Conservation (phyloP, 2,329 filamentous ascomycete species). For the Mycogone perniciosa region DNA sequence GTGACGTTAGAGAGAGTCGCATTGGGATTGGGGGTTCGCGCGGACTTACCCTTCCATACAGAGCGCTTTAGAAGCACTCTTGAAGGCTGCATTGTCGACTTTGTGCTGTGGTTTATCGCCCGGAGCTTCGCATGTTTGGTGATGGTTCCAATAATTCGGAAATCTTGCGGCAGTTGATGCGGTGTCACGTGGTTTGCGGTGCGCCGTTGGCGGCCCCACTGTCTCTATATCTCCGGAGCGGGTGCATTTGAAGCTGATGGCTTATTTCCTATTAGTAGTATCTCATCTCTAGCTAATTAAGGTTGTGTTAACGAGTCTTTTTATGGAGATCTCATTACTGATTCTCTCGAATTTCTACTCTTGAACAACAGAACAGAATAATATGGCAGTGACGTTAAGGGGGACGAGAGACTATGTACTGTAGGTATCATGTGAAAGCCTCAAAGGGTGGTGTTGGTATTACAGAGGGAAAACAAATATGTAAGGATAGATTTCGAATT, state of each 20-base stretch:
- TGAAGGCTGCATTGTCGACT: slow-evolving; percentile 58
- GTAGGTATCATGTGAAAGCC: too few species aligned
- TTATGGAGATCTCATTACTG: too few species aligned
- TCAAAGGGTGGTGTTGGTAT: too few species aligned
- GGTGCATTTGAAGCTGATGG: neutral
- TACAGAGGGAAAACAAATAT: too few species aligned
- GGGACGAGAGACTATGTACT: too few species aligned
- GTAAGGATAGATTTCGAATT: too few species aligned
- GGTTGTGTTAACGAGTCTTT: too few species aligned
- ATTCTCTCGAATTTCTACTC: too few species aligned
- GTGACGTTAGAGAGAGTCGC: slow-evolving; percentile 15
- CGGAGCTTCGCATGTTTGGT: neutral
- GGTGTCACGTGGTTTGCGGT: slow-evolving; percentile 5
- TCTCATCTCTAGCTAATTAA: too few species aligned
- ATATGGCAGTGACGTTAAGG: too few species aligned
- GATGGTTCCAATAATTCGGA: neutral
- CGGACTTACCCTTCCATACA: slow-evolving; percentile 72
- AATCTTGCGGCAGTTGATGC: slow-evolving; percentile 4
- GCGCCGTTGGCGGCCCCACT: neutral
- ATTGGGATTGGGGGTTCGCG: neutral
- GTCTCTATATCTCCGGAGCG: neutral
- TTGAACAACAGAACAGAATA: too few species aligned
- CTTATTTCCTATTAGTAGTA: neutral
- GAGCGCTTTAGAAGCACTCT: slow-evolving; percentile 65
- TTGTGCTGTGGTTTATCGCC: neutral